Conservation (phyloP, 1,284 basidiomycete species). For the Ceratobasidium sp. region DNA sequence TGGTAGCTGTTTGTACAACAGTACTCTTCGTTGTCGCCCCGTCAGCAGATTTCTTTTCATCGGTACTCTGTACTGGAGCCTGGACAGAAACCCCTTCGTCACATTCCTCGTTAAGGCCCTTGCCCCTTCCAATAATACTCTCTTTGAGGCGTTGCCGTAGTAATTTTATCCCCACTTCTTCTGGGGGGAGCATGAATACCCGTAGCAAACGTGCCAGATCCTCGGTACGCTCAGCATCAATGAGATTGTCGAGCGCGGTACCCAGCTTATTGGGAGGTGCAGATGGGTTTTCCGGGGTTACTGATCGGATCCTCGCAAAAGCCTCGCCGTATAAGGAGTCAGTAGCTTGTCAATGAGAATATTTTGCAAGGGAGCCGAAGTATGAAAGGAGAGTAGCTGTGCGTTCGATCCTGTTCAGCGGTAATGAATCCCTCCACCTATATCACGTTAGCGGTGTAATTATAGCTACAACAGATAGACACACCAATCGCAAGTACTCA, state of each 20-base stretch:
- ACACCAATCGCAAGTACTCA: slow-evolving; percentile 80
- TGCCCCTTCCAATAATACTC: slow-evolving; percentile 79
- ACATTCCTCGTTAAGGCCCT: slow-evolving; percentile 70
- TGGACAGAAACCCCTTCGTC: slow-evolving; percentile 52
- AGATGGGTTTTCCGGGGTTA: slow-evolving; percentile 69
- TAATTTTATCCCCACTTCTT: slow-evolving; percentile 43
- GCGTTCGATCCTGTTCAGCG: slow-evolving; percentile 86
- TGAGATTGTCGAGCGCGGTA: slow-evolving; percentile 88
- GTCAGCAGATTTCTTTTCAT: slow-evolving; percentile 61
- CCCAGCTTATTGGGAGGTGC: slow-evolving; percentile 74
- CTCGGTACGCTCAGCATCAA: slow-evolving; percentile 78
- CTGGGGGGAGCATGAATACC: slow-evolving; percentile 74
- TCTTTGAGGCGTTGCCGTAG: slow-evolving; percentile 67
- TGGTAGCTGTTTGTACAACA: slow-evolving; percentile 62
- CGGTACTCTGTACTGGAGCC: slow-evolving; percentile 45
- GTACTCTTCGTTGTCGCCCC: slow-evolving; percentile 51
- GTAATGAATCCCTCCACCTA: slow-evolving; percentile 85
- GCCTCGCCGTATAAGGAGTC: slow-evolving; percentile 17
- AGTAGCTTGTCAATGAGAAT: slow-evolving; percentile 53
- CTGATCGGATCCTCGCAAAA: slow-evolving; percentile 14
- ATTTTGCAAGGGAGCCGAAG: slow-evolving; percentile 69
- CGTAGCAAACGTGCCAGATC: slow-evolving; percentile 84
- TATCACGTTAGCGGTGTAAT: background rate
- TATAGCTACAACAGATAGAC: slow-evolving; percentile 45
- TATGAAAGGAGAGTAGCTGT: slow-evolving; percentile 83